Evolutionary conservation across 2,329 filamentous ascomycete genomes (phyloP), one percentile per base, ranked within the genome.

Genomic region (Alternaria tenuissima): DNA sequence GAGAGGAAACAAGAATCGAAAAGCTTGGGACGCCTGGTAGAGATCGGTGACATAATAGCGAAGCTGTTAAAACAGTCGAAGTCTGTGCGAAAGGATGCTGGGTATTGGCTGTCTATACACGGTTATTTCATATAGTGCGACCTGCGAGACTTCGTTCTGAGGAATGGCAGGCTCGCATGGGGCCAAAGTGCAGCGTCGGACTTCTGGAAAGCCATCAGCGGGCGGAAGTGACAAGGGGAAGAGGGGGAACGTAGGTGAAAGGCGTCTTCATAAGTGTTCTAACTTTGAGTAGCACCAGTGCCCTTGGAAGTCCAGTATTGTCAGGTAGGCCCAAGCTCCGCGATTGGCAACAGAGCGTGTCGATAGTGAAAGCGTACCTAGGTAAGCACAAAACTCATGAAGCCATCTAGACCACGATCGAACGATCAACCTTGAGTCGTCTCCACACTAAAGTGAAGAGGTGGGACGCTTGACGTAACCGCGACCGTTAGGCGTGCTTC

Each of bases 401-500:
- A 24, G 20, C 20, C 39, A 24, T 42, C 39, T 42, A 42, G 20
- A 42, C 20, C 20, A 24, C 20, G 6, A 22, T 42, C 20, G 39
- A 24, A 16, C 20, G 20, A 42, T 16, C 3, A 42, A 22, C 14
- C 32, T 47, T 41, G 41, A 22, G 26, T 34, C 11, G 8, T 42
- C 44, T 34, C 54, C 38, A 34, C 44, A 34, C 6, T 34, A 55
- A 55, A 18, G 30, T 44, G 39, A 30, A 49, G 24, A 41, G 14
- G 46, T 22, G 46, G 46, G 30, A 36, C 46, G 46, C 46, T 49
- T 49, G 46, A 49, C 46, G 32, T 49, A 49, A 49, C 32, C 14
- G 32, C 3, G 5, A 24, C 22, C 32, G 46, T 49, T 49, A 38
- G 22, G 46, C 30, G 32, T 49, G 46, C 46, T 24, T 24, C 32